Percentiles rank a stretch among this genome's conserved stretches.
Evolutionary conservation across 164 flowering plant genomes (phyloP).

Genomic region (Tetracentron sinense): DNA sequence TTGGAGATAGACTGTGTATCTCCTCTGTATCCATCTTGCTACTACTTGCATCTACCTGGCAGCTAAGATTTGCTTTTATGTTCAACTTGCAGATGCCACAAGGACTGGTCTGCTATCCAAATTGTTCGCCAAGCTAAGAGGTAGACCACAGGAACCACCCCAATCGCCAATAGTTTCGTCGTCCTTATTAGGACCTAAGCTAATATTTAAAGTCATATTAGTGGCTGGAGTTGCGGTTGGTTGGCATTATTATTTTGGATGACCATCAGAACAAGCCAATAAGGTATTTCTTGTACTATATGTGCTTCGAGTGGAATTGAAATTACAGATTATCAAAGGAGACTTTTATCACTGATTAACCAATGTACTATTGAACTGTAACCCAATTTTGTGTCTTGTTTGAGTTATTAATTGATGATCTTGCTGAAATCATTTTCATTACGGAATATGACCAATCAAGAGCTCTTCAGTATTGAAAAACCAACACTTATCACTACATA

Average conservation of each 20-base stretch:
- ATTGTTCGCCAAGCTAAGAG: constrained; percentile 53
- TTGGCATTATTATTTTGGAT: constrained; percentile 64
- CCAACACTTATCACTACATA: no score
- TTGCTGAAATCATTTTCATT: no score
- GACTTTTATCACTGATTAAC: neutral
- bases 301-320: neutral
- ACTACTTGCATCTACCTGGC: neutral
- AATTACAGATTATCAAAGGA: neutral
- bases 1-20: no score
- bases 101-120: constrained; percentile 40
- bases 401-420: neutral
- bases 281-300: constrained; percentile 16
- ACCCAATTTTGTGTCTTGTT: neutral
- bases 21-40: no score
- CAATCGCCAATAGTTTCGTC: constrained; percentile 27
- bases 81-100: constrained; percentile 38
- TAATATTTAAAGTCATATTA: constrained; percentile 48
- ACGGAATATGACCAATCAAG: no score
- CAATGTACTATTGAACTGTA: neutral
- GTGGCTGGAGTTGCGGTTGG: constrained; percentile 63
- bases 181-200: constrained; percentile 34
- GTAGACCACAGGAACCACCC: constrained; percentile 38
- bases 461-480: no score
- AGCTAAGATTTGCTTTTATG: constrained; percentile 8
- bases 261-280: constrained; percentile 12